Evolutionary conservation across 129 eudicot species (phyloP).

Genomic region (Dittrichia graveolens): DNA sequence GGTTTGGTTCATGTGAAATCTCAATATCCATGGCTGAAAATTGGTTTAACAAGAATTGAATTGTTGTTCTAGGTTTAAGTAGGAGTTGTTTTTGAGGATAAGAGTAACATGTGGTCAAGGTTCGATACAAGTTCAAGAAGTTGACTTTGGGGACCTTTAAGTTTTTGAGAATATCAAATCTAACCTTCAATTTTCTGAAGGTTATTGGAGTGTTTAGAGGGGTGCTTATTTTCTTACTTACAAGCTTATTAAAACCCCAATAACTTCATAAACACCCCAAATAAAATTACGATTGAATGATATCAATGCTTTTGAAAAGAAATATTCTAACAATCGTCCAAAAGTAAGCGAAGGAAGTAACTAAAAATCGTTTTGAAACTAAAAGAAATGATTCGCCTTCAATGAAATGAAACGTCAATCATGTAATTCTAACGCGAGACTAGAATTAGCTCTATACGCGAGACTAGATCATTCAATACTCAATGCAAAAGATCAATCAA

Average conservation of each 20-base stretch:
- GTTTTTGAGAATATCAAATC: not conserved
- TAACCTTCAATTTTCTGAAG: not conserved
- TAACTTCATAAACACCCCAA: too few relatives aligned
- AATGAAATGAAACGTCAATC: too few relatives aligned
- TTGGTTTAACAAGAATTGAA: constrained; percentile 17
- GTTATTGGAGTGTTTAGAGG: not conserved
- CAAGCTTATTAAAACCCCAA: too few relatives aligned
- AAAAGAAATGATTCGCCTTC: too few relatives aligned
- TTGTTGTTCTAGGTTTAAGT: constrained; percentile 15
- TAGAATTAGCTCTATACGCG: not conserved
- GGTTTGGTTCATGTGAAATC: constrained; percentile 33
- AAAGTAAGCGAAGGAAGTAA: too few relatives aligned
- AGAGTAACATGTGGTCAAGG: constrained; percentile 30
- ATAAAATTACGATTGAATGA: too few relatives aligned
- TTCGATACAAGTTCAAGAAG: constrained; percentile 6
- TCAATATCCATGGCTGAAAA: constrained; percentile 30
- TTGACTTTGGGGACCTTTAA: constrained; percentile 12
- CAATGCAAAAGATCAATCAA: not conserved
- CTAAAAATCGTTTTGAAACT: too few relatives aligned
- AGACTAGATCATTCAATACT: not conserved
- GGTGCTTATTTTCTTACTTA: too few relatives aligned
- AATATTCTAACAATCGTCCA: too few relatives aligned
- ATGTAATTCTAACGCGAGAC: too few relatives aligned
- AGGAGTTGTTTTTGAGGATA: constrained; percentile 26
- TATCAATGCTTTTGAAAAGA: too few relatives aligned